Conservation (phyloP, 129 eudicot species). For the Centrapalus pauciflorus region DNA sequence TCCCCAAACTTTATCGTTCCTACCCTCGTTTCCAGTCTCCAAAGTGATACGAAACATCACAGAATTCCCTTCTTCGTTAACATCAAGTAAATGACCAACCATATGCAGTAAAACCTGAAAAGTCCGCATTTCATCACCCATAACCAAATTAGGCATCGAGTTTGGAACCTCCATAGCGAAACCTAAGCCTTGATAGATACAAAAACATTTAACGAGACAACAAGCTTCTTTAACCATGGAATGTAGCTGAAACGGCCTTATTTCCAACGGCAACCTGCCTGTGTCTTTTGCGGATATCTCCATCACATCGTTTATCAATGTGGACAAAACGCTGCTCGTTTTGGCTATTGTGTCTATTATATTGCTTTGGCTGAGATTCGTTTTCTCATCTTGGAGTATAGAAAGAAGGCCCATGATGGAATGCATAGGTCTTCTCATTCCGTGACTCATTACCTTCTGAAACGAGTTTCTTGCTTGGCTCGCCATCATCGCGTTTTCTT, state of each 20-base stretch:
- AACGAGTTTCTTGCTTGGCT: slow-evolving; percentile 71
- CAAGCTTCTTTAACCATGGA: slow-evolving; percentile 74
- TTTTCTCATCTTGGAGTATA: slow-evolving; percentile 45
- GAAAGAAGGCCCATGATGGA: slow-evolving; percentile 78
- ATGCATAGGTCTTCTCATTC: slow-evolving; percentile 92
- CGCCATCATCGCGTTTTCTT: slow-evolving; percentile 83
- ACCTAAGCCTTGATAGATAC: slow-evolving; percentile 53
- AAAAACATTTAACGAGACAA: slow-evolving; percentile 73
- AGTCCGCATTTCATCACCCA: slow-evolving; percentile 79
- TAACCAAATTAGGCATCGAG: slow-evolving; percentile 54
- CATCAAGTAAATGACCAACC: slow-evolving; percentile 67
- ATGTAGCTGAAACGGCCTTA: slow-evolving; percentile 56
- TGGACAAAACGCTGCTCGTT: slow-evolving; percentile 62
- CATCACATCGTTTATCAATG: slow-evolving; percentile 71
- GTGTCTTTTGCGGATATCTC: slow-evolving; percentile 68
- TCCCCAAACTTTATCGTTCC: slow-evolving; percentile 52
- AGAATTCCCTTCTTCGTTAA: slow-evolving; percentile 37
- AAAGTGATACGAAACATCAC: slow-evolving; percentile 47
- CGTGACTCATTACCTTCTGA: slow-evolving; percentile 84
- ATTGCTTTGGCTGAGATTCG: slow-evolving; percentile 44
- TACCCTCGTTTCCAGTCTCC: slow-evolving; percentile 41
- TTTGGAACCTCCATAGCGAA: slow-evolving; percentile 48
- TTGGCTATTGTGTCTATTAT: slow-evolving; percentile 54
- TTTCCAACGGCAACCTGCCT: slow-evolving; percentile 61
- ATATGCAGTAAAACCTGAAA: slow-evolving; percentile 85